Evolutionary conservation across 805 yeast species (phyloP).

Genomic region (Candida boidinii): DNA sequence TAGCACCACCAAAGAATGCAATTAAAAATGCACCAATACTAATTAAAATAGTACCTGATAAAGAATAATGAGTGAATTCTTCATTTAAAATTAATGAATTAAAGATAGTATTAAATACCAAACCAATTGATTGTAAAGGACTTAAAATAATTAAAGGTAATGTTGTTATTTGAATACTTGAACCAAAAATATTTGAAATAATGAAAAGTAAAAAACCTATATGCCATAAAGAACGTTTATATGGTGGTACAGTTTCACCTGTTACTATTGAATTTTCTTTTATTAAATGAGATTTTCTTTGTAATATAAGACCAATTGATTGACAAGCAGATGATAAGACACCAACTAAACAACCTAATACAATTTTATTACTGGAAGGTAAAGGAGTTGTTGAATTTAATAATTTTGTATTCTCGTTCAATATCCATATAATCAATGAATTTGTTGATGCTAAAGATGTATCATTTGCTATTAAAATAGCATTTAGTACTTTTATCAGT

Average conservation of each 20-base stretch:
- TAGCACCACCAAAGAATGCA: conserved; percentile 69
- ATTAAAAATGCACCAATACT: conserved; percentile 69
- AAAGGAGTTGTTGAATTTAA: too few species aligned
- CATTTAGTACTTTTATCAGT: too few species aligned
- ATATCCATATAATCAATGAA: too few species aligned
- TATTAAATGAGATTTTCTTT: conserved; percentile 64
- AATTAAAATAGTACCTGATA: conserved; percentile 59
- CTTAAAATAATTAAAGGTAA: conserved; percentile 72
- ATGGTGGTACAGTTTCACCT: conserved; percentile 20
- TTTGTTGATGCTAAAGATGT: too few species aligned
- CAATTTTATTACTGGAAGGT: too few species aligned
- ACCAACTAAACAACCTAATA: conserved; percentile 62
- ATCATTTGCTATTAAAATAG: too few species aligned
- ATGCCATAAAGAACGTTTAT: conserved; percentile 60
- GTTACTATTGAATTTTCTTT: conserved; percentile 22
- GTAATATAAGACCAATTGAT: conserved; percentile 74
- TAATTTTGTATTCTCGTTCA: too few species aligned
- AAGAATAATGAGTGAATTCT: conserved; percentile 47
- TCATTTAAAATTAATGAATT: conserved; percentile 64
- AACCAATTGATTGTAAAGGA: conserved; percentile 79
- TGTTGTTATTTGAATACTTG: conserved; percentile 75
- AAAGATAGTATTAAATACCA: conserved; percentile 77
- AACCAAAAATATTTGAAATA: conserved; percentile 68
- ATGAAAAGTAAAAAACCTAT: conserved; percentile 66
- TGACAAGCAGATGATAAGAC: conserved; percentile 71